These are phyloP conservation scores for Opeltia flavorubescens DNA, from an alignment of 495 filamentous ascomycete species.

Conservation along the genomic window DNA sequence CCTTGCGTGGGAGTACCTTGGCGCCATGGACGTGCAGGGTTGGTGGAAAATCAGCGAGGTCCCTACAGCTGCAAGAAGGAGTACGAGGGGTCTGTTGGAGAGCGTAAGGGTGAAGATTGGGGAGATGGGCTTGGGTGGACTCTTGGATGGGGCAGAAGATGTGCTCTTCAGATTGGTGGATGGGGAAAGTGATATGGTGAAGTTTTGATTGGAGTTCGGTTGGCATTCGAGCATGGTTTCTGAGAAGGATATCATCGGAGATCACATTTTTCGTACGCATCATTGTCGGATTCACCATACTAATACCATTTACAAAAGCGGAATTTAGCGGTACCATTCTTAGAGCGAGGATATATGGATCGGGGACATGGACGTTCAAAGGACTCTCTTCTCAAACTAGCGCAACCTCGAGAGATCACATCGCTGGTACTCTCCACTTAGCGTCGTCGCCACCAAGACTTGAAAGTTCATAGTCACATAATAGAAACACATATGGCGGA, in stretches of 20 bases:
- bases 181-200: constrained; percentile 2
- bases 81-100: constrained; percentile 6
- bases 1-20: constrained; percentile 4
- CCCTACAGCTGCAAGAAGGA: background rate
- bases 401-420: too few species aligned
- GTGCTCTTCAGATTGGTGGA: constrained; percentile 13
- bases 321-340: too few species aligned
- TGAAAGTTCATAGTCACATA: too few species aligned
- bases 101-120: constrained; percentile 1
- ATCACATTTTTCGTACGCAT: too few species aligned
- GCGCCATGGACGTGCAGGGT: constrained; percentile 2
- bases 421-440: too few species aligned
- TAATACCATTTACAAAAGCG: too few species aligned
- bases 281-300: too few species aligned
- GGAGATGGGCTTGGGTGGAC: constrained; percentile 8
- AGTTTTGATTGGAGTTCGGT: constrained; percentile 1
- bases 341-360: too few species aligned
- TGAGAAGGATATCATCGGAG: background rate
- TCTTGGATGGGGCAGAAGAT: constrained; percentile 13
- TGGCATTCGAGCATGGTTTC: background rate
- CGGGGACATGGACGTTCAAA: too few species aligned
- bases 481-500: too few species aligned
- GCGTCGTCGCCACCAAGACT: too few species aligned
- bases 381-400: too few species aligned
- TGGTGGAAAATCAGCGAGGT: constrained; percentile 6